Conservation (phyloP, 768 basidiomycete species). For the Amanita fuliginea region DNA sequence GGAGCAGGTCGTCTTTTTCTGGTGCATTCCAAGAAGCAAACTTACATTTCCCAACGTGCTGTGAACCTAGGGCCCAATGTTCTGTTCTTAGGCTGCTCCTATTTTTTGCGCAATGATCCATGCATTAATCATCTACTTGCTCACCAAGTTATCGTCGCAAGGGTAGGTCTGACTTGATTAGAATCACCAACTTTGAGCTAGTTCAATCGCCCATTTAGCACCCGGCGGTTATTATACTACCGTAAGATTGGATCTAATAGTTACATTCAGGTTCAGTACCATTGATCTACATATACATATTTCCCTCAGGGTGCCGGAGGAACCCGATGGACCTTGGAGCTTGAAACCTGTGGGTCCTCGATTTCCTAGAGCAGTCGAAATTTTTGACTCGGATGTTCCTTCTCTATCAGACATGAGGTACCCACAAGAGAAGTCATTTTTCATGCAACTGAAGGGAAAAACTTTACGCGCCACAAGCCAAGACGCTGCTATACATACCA, state of each 20-base stretch:
- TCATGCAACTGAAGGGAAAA: background rate
- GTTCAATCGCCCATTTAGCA: background rate
- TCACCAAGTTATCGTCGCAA: background rate
- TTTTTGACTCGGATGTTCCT: too few relatives aligned
- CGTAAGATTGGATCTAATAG: background rate
- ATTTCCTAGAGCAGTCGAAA: background rate
- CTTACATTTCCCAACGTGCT: background rate
- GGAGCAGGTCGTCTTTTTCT: background rate
- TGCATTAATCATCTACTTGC: background rate
- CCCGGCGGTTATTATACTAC: constrained; percentile 1
- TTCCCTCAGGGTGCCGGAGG: background rate
- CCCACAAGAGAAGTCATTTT: background rate
- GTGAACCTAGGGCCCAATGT: background rate
- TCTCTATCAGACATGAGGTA: too few relatives aligned
- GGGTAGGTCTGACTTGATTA: background rate
- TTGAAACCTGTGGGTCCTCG: background rate
- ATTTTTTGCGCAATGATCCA: background rate
- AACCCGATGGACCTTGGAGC: background rate
- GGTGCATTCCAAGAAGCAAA: constrained; percentile 1
- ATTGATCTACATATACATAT: background rate
- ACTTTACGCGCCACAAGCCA: background rate
- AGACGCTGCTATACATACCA: background rate
- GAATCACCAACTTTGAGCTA: background rate
- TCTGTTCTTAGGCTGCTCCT: background rate
- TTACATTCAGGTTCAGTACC: background rate